Evolutionary conservation across 2,329 filamentous ascomycete genomes (phyloP).

Genomic region (Thielaviopsis euricoi): DNA sequence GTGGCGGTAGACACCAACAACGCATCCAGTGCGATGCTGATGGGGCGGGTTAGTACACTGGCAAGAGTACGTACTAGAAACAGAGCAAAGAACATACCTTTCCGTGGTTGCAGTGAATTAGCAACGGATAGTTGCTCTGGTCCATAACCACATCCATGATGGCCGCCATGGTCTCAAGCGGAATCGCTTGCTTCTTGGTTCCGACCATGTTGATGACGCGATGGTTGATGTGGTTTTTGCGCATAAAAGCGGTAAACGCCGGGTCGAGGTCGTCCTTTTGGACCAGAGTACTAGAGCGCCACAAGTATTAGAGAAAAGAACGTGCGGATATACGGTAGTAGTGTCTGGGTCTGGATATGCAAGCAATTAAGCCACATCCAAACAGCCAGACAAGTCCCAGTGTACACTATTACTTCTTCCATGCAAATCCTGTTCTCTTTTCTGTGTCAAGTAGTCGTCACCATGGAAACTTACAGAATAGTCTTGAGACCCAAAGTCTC

Average conservation of each 20-base stretch:
- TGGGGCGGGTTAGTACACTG: background rate
- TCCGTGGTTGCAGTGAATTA: constrained; percentile 89
- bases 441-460: background rate
- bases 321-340: background rate
- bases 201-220: constrained; percentile 62
- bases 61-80: too few relatives aligned
- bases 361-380: background rate
- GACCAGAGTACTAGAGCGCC: constrained; percentile 37
- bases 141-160: constrained; percentile 60
- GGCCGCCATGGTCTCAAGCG: constrained; percentile 47
- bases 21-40: constrained; percentile 74
- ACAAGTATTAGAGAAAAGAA: background rate
- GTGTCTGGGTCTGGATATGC: background rate
- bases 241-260: constrained; percentile 44
- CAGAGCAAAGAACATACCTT: constrained; percentile 33
- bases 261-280: constrained; percentile 39
- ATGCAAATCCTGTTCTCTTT: background rate
- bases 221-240: constrained; percentile 51
- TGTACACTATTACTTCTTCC: background rate
- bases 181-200: constrained; percentile 70
- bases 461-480: constrained; percentile 45
- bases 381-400: background rate
- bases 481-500: constrained; percentile 55
- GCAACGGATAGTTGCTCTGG: constrained; percentile 56
- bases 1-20: constrained; percentile 66